phyloP scores from a whole-genome alignment of 1,284 basidiomycete genomes.

The Ustilago esculenta region DNA sequence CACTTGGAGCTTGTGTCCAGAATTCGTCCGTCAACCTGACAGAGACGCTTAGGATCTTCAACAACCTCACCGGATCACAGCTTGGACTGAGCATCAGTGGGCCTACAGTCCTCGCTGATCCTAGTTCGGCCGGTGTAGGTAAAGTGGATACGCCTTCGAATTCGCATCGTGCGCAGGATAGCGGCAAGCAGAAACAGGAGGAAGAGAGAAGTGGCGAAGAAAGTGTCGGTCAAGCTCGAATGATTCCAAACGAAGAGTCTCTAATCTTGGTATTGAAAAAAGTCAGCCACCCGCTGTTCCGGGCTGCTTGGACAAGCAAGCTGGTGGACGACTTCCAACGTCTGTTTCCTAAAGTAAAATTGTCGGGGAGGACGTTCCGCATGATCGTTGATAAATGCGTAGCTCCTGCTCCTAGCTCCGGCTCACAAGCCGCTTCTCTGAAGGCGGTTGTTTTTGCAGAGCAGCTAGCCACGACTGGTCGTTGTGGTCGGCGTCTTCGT shows the following conservation, averaged over 20 bases:
- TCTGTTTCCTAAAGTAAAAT: conserved; percentile 8
- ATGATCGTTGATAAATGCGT: conserved; percentile 22
- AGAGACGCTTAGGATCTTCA: conserved; percentile 26
- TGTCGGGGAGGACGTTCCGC: conserved; percentile 20
- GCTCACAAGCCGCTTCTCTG: not conserved
- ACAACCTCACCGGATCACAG: conserved; percentile 15
- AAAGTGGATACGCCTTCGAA: too few species aligned
- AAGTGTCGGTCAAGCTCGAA: not conserved
- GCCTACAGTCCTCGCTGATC: not conserved
- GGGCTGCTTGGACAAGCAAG: conserved; percentile 22
- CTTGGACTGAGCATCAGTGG: conserved; percentile 7
- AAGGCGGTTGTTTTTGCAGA: too few species aligned
- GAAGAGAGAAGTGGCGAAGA: not conserved
- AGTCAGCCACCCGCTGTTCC: conserved; percentile 25
- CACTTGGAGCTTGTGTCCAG: conserved; percentile 12
- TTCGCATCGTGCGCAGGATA: too few species aligned
- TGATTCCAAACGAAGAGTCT: conserved; percentile 33
- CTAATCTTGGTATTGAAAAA: conserved; percentile 29
- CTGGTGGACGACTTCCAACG: conserved; percentile 21
- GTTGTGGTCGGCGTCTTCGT: conserved; percentile 17
- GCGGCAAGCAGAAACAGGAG: not conserved
- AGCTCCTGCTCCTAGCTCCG: conserved; percentile 1
- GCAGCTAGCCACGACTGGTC: conserved; percentile 7
- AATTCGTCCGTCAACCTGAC: conserved; percentile 9
- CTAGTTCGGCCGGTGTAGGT: not conserved